Percentiles rank a stretch among this genome's conserved stretches.
Evolutionary conservation across 352 stramenopile genomes (phyloP).

Genomic region (Phytophthora tubulina): DNA sequence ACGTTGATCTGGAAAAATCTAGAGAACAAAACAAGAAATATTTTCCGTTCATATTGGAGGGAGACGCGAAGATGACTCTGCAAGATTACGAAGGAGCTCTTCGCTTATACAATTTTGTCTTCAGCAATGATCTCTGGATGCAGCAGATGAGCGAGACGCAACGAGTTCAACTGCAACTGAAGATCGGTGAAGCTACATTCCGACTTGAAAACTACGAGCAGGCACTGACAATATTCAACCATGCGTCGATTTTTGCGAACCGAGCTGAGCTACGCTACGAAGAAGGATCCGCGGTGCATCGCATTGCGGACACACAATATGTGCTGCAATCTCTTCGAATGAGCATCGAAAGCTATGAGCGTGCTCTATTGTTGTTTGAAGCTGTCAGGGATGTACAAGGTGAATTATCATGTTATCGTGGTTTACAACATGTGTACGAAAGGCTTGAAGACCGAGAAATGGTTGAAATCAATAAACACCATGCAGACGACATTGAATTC

Average conservation of each 20-base stretch:
- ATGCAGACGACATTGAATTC: slow-evolving; percentile 79
- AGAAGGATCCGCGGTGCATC: slow-evolving; percentile 48
- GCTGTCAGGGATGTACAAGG: slow-evolving; percentile 51
- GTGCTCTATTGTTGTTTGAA: slow-evolving; percentile 64
- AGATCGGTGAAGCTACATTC: slow-evolving; percentile 50
- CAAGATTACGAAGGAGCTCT: slow-evolving; percentile 57
- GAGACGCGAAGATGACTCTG: slow-evolving; percentile 66
- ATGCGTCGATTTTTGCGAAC: slow-evolving; percentile 50
- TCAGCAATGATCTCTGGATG: slow-evolving; percentile 51
- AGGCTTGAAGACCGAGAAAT: slow-evolving; percentile 69
- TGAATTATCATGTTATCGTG: slow-evolving; percentile 65
- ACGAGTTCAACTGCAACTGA: slow-evolving; percentile 45
- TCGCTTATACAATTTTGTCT: slow-evolving; percentile 52
- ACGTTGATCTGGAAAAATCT: slow-evolving; percentile 4
- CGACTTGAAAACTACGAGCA: slow-evolving; percentile 62
- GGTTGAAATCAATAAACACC: slow-evolving; percentile 46
- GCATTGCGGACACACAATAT: slow-evolving; percentile 52
- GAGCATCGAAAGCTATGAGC: slow-evolving; percentile 69
- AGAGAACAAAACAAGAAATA: slow-evolving; percentile 49
- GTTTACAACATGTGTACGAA: slow-evolving; percentile 56
- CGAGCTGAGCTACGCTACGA: slow-evolving; percentile 34
- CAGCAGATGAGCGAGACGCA: slow-evolving; percentile 46
- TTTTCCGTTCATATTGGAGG: slow-evolving; percentile 60
- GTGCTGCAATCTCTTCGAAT: slow-evolving; percentile 51
- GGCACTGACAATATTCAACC: slow-evolving; percentile 58